phyloP scores from a whole-genome alignment of 805 yeast species.

The Barnettozyma californica region DNA sequence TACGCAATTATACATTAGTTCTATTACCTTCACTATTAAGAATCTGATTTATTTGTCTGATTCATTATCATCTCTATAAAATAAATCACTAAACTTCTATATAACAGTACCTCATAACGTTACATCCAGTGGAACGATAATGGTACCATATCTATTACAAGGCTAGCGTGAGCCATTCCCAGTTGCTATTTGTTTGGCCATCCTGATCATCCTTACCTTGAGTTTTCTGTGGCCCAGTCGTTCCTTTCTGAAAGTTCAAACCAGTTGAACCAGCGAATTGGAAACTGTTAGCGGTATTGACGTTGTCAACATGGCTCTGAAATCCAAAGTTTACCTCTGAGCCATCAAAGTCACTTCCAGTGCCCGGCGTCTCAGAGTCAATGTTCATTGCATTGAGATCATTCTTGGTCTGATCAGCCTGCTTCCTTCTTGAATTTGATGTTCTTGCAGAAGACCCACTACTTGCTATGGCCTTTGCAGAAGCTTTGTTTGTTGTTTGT shows the following conservation, averaged over 20 bases:
- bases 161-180: constrained; percentile 28
- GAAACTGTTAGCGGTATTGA: constrained; percentile 3
- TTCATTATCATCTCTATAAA: neutral
- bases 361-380: constrained; percentile 3
- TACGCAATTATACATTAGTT: neutral
- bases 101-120: neutral
- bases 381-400: constrained; percentile 1
- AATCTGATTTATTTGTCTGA: too few relatives aligned
- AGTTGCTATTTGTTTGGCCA: constrained; percentile 21
- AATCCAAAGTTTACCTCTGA: constrained; percentile 4
- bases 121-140: neutral
- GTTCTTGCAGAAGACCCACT: neutral
- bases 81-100: neutral
- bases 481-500: neutral
- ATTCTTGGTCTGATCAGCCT: neutral
- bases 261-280: constrained; percentile 10
- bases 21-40: neutral
- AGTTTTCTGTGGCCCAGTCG: neutral
- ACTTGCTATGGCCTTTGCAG: neutral
- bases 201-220: constrained; percentile 7
- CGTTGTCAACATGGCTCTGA: neutral
- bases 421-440: neutral
- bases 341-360: constrained; percentile 7
- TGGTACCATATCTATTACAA: constrained; percentile 9
- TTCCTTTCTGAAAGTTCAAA: constrained; percentile 4